Evolutionary conservation across 345 rosid species (phyloP), one percentile per base, ranked within the genome.

Genomic region (Rhizophora apiculata): DNA sequence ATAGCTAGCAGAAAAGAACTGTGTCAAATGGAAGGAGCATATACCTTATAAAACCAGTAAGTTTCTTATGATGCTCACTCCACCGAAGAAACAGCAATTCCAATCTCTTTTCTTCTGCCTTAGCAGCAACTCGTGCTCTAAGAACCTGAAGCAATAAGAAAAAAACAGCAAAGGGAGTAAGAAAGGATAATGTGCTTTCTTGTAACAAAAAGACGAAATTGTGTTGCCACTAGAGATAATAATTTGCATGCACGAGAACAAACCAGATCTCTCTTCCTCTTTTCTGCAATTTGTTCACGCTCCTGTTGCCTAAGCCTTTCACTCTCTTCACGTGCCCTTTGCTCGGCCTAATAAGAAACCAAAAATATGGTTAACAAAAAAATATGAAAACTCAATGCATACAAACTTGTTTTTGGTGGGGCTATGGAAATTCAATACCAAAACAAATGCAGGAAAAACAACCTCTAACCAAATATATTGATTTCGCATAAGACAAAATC

Each of bases 71-170:
- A 72, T 95, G 99, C 86, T 95, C 97, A 84, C 80, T 87, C 99
- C 99, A 95, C 74, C 75, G 91, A 74, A 90, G 90, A 86, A 92
- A 95, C 70, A 95, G 84, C 84, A 95, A 83, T 81, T 92, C 97
- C 92, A 95, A 69, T 79, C 90, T 89, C 85, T 95, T 95, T 78
- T 92, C 93, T 85, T 92, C 99, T 20, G 96, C 95, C 80, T 95
- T 95, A 63, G 92, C 96, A 80, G 94, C 88, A 79, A 95, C 84
- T 68, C 99, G 93, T 37, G 99, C 96, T 72, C 92, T 85, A 19
- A 95, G 99, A 74, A 82, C 85, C 97, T 95, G 82, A 70, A 43
- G 27, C 8, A 43, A 43, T 43, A 13, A 43, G 71, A 54, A 60
- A 43, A 36, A 13, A 16, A 54, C 48, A 60, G 71, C 70, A 59